phyloP scores from a whole-genome alignment of 2,329 filamentous ascomycete genomes.

The Sporothrix globosa region DNA sequence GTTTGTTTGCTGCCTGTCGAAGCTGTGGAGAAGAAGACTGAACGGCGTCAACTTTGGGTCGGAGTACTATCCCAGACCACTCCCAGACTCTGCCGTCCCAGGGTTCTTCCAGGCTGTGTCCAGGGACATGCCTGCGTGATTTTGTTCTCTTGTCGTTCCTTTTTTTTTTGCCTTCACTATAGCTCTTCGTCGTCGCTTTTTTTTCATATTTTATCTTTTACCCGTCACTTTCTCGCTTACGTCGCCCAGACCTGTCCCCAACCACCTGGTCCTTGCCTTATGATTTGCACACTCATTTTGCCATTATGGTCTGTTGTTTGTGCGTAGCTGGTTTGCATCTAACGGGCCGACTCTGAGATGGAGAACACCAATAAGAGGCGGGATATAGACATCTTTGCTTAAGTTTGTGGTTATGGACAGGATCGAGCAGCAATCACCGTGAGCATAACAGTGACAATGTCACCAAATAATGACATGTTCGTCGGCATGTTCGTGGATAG shows the following conservation, averaged over 20 bases:
- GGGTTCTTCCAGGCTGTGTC: background rate
- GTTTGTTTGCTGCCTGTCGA: background rate
- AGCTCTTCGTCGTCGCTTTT: background rate
- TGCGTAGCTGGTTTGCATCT: conserved; percentile 7
- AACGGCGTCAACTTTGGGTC: background rate
- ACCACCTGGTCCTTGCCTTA: background rate
- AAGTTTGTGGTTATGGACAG: background rate
- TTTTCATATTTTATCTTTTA: background rate
- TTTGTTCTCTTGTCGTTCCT: background rate
- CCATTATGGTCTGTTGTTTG: background rate
- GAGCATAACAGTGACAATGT: background rate
- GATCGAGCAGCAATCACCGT: background rate
- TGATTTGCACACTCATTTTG: background rate
- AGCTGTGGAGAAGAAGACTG: background rate
- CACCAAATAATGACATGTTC: conserved; percentile 3
- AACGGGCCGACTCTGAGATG: conserved; percentile 21
- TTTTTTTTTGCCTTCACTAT: background rate
- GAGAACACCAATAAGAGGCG: background rate
- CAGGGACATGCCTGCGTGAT: background rate
- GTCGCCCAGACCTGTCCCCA: background rate
- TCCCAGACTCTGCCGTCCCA: background rate
- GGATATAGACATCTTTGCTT: background rate
- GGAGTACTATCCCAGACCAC: background rate
- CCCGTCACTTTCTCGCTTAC: background rate
- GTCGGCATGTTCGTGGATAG: background rate